Evolutionary conservation across 2,329 filamentous ascomycete genomes (phyloP).

Genomic region (Parastagonospora nodorum): DNA sequence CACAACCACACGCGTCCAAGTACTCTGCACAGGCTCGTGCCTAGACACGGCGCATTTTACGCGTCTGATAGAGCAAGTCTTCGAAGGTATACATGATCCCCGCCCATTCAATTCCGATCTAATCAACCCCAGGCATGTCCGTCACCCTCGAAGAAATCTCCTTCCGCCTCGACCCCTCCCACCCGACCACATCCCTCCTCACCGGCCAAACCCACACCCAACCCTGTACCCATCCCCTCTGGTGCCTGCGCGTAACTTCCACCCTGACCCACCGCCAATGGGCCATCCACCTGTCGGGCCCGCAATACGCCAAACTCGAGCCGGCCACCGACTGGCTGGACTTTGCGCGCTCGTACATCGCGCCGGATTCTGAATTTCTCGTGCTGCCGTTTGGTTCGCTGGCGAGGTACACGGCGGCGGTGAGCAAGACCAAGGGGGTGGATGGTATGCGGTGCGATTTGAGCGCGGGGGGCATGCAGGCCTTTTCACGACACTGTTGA

Average conservation of each 20-base stretch:
- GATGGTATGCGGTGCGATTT: constrained; percentile 1
- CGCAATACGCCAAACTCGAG: constrained; percentile 1
- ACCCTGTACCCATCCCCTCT: not conserved
- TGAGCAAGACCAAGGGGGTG: constrained; percentile 1
- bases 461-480: not conserved
- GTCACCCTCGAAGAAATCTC: constrained; percentile 7
- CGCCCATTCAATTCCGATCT: not conserved
- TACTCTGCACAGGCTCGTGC: constrained; percentile 2
- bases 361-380: too few relatives aligned
- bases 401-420: not conserved
- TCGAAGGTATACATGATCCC: constrained; percentile 1
- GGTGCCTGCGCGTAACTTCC: constrained; percentile 7
- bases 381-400: constrained; percentile 4
- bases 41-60: constrained; percentile 5
- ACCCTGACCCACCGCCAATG: constrained; percentile 3
- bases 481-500: constrained; percentile 7
- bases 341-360: not conserved
- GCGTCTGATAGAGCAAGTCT: constrained; percentile 3
- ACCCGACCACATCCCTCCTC: not conserved
- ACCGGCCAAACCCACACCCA: not conserved
- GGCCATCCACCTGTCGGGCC: constrained; percentile 5
- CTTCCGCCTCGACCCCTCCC: not conserved
- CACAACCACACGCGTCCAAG: not conserved
- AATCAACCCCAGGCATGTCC: constrained; percentile 1
- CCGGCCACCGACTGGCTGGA: not conserved